Percentiles rank a stretch among this genome's conserved stretches.
Conservation (phyloP, 2,329 filamentous ascomycete genomes). For the Gyromitra esculenta region DNA sequence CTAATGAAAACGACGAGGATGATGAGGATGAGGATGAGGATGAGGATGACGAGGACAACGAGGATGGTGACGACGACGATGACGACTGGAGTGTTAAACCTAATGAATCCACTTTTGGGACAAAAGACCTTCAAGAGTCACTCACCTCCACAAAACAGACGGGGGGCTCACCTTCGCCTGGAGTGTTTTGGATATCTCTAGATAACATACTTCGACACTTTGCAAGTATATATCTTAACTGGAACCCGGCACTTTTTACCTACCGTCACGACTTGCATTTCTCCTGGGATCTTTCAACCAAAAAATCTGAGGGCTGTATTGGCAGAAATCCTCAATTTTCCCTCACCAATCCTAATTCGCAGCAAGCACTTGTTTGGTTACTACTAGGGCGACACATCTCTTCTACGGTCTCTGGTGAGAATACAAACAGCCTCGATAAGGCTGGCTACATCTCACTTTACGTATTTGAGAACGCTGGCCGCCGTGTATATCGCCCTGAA, state of each 20-base stretch:
- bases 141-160: slow-evolving; percentile 52
- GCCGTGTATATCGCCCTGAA: slow-evolving; percentile 77
- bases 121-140: slow-evolving; percentile 54
- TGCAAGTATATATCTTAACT: slow-evolving; percentile 95
- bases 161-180: slow-evolving; percentile 65
- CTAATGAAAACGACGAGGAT: slow-evolving; percentile 51
- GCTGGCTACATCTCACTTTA: slow-evolving; percentile 89
- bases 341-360: slow-evolving; percentile 69
- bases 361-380: slow-evolving; percentile 75
- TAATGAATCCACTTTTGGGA: slow-evolving; percentile 54
- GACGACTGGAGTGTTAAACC: slow-evolving; percentile 57
- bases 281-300: slow-evolving; percentile 73
- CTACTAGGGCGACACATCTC: slow-evolving; percentile 87
- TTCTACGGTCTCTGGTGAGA: slow-evolving; percentile 61
- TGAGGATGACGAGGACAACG: slow-evolving; percentile 55
- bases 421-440: slow-evolving; percentile 59
- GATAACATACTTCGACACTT: slow-evolving; percentile 91
- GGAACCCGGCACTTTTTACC: slow-evolving; percentile 87
- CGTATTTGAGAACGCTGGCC: slow-evolving; percentile 76
- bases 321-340: slow-evolving; percentile 78
- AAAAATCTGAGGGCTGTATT: slow-evolving; percentile 63
- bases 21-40: slow-evolving; percentile 57
- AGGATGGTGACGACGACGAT: slow-evolving; percentile 54
- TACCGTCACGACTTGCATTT: slow-evolving; percentile 91
- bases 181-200: slow-evolving; percentile 93